Evolutionary conservation across 805 yeast species (phyloP), one percentile per base, ranked within the genome.

Genomic region (Huiozyma sinensis): DNA sequence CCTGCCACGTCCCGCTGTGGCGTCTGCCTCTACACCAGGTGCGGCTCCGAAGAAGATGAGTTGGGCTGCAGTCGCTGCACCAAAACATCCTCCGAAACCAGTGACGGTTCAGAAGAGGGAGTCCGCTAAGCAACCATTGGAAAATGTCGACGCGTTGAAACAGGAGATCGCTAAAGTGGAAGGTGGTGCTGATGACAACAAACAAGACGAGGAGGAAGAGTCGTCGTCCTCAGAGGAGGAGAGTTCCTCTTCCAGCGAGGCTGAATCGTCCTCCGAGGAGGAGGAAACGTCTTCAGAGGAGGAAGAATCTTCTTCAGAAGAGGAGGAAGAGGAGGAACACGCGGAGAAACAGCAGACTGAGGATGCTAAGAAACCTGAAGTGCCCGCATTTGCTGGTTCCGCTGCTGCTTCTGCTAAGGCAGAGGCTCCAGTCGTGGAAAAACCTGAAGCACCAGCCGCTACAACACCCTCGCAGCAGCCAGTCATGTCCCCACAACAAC

Each of bases 41-140:
- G 42, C 12, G 2, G 29, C 28, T 28, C 42, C 46, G 33, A 61
- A 57, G 53, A 61, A 68, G 51, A 67, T 70, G 55, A 70, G 86
- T 5, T 81, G 87, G 84, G 86, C 87, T 30, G 75, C 88, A 12
- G 76, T 81, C 53, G 80, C 81, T 42, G 65, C 76, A 44, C 80
- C 86, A 38, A 70, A 72, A 55, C 61, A 68, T 33, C 24, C 24
- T 17, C 24, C 24, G 24, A 62, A 56, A 43, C 49, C 29, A 29
- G 34, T 34, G 4, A n/a, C 33, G 10, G 24, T 17, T 17, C 33
- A 31, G n/a, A 31, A 31, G n/a, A 8, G 5, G n/a, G 33, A 8
- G 9, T 2, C 33, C 9, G 35, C 33, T 11, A 39, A 43, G 28
- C 34, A 50, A 48, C 57, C 63, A 13, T 46, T 61, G 35, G 55